Conservation (phyloP, 768 basidiomycete species). For the Rhodotorula toruloides region DNA sequence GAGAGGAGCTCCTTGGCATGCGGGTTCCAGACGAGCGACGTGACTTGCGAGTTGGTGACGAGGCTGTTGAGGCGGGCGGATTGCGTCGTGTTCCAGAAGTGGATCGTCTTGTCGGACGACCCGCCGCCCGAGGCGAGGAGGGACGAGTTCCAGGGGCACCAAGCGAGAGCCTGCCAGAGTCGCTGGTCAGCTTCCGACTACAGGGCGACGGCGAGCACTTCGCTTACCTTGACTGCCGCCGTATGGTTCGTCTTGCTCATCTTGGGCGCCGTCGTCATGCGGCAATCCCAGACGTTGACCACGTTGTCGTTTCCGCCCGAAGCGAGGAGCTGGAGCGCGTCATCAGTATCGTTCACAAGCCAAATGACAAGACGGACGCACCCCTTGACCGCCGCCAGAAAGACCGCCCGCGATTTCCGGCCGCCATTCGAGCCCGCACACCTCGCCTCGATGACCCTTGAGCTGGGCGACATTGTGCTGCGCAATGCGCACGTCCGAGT, state of each 20-base stretch:
- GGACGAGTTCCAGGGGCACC: conserved; percentile 94
- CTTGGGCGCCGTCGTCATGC: conserved; percentile 59
- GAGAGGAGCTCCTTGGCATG: conserved; percentile 83
- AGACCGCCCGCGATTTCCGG: conserved; percentile 58
- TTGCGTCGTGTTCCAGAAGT: conserved; percentile 86
- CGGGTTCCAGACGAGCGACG: conserved; percentile 78
- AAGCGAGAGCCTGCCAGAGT: conserved; percentile 71
- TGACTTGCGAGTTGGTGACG: conserved; percentile 83
- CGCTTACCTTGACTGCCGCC: conserved; percentile 59
- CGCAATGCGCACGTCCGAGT: conserved; percentile 86
- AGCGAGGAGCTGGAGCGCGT: conserved; percentile 77
- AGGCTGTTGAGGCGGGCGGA: conserved; percentile 84
- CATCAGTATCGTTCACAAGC: no score
- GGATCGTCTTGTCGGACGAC: conserved; percentile 83
- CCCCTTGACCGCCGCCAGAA: conserved; percentile 40
- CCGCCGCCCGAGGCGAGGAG: conserved; percentile 91
- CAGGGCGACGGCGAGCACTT: background rate
- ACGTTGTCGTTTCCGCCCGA: conserved; percentile 97
- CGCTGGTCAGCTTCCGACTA: background rate
- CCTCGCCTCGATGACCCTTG: conserved; percentile 82
- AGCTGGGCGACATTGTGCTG: conserved; percentile 86
- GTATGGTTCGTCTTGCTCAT: conserved; percentile 90
- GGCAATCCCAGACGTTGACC: conserved; percentile 94
- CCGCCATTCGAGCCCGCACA: conserved; percentile 87
- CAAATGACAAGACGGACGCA: conserved; percentile 10